A percentile compares a stretch with the other conserved stretches of the same genome.
These are phyloP conservation scores for Sarocladium oryzae DNA, from an alignment of 2,329 filamentous ascomycete species.

Conservation along the genomic window DNA sequence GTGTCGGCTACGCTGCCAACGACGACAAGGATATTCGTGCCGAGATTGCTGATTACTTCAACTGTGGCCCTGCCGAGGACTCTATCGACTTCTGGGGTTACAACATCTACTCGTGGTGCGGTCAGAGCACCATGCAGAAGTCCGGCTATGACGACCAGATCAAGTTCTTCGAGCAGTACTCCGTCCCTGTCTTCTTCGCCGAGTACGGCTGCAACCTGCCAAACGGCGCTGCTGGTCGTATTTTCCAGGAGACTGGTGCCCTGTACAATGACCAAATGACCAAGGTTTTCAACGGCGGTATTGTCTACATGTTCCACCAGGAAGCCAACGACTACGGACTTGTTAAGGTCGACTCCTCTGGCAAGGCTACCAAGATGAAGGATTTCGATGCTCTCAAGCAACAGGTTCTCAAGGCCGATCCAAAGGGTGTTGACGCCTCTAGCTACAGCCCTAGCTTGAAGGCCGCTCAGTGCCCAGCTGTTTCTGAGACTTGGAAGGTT, in stretches of 20 bases:
- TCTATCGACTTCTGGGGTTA: slow-evolving; percentile 98
- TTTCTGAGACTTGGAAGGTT: slow-evolving; percentile 57
- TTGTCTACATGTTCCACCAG: slow-evolving; percentile 98
- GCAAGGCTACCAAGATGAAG: slow-evolving; percentile 56
- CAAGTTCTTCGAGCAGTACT: slow-evolving; percentile 80
- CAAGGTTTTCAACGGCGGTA: slow-evolving; percentile 84
- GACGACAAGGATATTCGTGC: slow-evolving; percentile 80
- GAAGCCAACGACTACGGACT: slow-evolving; percentile 86
- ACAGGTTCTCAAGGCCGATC: slow-evolving; percentile 61
- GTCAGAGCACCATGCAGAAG: slow-evolving; percentile 64
- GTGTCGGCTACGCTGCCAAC: slow-evolving; percentile 93
- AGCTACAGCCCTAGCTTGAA: slow-evolving; percentile 57
- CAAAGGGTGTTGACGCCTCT: slow-evolving; percentile 57
- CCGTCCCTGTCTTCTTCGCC: slow-evolving; percentile 94
- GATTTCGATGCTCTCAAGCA: slow-evolving; percentile 70
- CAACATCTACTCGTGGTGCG: slow-evolving; percentile 99
- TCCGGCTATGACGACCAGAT: slow-evolving; percentile 82
- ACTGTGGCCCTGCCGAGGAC: slow-evolving; percentile 63
- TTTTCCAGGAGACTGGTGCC: slow-evolving; percentile 77
- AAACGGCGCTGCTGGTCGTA: slow-evolving; percentile 55
- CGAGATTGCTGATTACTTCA: slow-evolving; percentile 86
- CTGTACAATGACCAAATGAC: slow-evolving; percentile 81
- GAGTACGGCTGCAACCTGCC: slow-evolving; percentile 91
- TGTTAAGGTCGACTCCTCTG: slow-evolving; percentile 49
- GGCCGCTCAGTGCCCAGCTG: slow-evolving; percentile 55